A percentile compares a stretch with the other conserved stretches of the same genome.
Conservation (phyloP, 306 rosid genomes). For the Trichosanthes truncata region DNA sequence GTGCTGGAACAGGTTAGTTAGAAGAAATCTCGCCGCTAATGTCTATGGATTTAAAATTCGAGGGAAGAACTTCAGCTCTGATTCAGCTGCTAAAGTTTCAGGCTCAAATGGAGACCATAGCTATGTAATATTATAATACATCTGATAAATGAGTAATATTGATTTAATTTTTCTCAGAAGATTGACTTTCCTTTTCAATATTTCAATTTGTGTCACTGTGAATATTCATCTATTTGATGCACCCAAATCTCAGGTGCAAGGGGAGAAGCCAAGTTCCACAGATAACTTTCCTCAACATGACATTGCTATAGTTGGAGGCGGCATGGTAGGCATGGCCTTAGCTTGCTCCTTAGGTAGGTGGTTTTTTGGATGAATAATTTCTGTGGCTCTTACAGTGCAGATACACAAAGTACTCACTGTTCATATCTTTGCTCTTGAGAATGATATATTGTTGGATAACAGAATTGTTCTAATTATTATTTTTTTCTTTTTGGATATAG, state of each 20-base stretch:
- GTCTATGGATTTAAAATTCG: constrained; percentile 25
- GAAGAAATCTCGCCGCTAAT: constrained; percentile 29
- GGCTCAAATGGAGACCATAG: constrained; percentile 25
- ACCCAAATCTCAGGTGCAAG: constrained; percentile 37
- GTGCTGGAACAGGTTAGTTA: constrained; percentile 35
- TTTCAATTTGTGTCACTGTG: not conserved
- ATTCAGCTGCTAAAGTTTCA: constrained; percentile 29
- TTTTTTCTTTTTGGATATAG: not conserved
- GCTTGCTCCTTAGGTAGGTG: constrained; percentile 90
- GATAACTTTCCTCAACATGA: constrained; percentile 49
- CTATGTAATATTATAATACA: constrained; percentile 25
- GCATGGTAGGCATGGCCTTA: constrained; percentile 91
- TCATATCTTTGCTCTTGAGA: not conserved
- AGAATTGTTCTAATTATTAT: not conserved
- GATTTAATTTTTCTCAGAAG: not conserved
- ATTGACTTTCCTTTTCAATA: not conserved
- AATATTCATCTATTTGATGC: constrained; percentile 13
- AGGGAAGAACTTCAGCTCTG: constrained; percentile 30
- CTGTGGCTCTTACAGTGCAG: not conserved
- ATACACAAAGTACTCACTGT: not conserved
- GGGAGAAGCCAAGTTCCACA: constrained; percentile 21
- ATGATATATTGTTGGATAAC: not conserved
- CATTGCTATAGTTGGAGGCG: constrained; percentile 92
- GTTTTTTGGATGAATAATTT: constrained; percentile 7
- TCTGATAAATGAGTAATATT: not conserved